Evolutionary conservation across 805 yeast species (phyloP), one percentile per base, ranked within the genome.

Genomic region (Candida ortonii): DNA sequence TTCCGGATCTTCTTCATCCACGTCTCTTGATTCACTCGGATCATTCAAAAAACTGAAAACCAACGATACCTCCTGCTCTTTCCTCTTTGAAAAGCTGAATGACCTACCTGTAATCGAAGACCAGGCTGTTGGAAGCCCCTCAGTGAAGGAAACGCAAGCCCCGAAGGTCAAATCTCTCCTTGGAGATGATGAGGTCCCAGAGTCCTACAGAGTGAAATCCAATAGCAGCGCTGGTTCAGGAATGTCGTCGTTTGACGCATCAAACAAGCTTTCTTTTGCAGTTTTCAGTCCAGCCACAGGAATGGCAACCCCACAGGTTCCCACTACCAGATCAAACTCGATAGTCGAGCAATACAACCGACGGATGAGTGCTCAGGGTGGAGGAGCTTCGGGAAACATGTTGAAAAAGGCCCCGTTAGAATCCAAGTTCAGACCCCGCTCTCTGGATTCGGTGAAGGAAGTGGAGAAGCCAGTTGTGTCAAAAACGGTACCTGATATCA

Each of bases 301-400:
- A 15, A 37, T 39, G 42, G 47, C 44, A 10, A 34, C 25, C 23
- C 44, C 47, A 3, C 43, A 34, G 25, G 23, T 13, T 25, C 37
- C 34, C 10, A n/a, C 18, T 14, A 16, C 22, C 11, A 38, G 32
- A 23, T 12, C 47, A 7, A 33, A 30, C 34, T 43, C 57, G n/a
- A 44, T 58, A 12, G 48, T 58, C 29, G 62, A 56, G 13, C 55
- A 53, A 27, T 58, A 58, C 34, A 47, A 57, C 16, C 33, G 60
- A 17, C 43, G 61, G 23, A 43, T 57, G 44, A 45, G 54, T n/a
- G 44, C 49, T 8, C 46, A 47, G 34, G 30, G 22, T 16, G 15
- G 30, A 21, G 22, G 28, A 25, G 25, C 35, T 20, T 12, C 26
- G n/a, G 24, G 35, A 14, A 30, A 18, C 6, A 14, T 10, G 13